phyloP scores from a whole-genome alignment of 495 filamentous ascomycete species.

The Penicillium verhagenii region DNA sequence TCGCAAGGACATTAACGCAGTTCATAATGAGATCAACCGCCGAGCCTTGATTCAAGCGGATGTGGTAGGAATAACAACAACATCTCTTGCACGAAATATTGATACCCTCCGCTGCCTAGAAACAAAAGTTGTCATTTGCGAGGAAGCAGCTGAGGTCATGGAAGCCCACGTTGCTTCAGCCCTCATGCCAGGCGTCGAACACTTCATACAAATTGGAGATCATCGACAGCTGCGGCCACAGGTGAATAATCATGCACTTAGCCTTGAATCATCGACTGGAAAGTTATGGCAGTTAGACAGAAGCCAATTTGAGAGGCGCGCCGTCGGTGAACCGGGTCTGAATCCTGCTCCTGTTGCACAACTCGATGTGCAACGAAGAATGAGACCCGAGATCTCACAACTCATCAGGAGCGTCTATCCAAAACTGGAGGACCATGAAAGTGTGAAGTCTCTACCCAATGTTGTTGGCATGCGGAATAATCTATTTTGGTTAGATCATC shows the following conservation, averaged over 20 bases:
- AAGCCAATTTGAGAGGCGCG: too few species aligned
- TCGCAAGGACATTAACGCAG: too few species aligned
- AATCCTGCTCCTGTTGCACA: too few species aligned
- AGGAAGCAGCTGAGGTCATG: background rate
- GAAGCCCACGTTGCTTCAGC: background rate
- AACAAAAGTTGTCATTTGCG: background rate
- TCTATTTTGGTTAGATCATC: slow-evolving; percentile 76
- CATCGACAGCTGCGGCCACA: background rate
- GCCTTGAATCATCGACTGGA: too few species aligned
- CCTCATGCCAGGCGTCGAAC: background rate
- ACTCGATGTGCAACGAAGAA: too few species aligned
- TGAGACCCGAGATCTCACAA: too few species aligned
- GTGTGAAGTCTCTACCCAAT: slow-evolving; percentile 53
- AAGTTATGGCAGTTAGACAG: too few species aligned
- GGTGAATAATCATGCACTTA: background rate
- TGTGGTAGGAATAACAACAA: background rate
- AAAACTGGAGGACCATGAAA: slow-evolving; percentile 54
- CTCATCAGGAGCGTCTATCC: too few species aligned
- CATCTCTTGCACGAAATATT: background rate
- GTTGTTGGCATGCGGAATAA: slow-evolving; percentile 63
- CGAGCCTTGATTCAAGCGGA: too few species aligned
- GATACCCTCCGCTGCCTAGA: background rate
- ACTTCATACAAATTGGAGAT: background rate
- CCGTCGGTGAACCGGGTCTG: too few species aligned
- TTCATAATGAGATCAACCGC: too few species aligned